Evolutionary conservation across 768 basidiomycete species (phyloP).

Genomic region (Tubosaeta sp.): DNA sequence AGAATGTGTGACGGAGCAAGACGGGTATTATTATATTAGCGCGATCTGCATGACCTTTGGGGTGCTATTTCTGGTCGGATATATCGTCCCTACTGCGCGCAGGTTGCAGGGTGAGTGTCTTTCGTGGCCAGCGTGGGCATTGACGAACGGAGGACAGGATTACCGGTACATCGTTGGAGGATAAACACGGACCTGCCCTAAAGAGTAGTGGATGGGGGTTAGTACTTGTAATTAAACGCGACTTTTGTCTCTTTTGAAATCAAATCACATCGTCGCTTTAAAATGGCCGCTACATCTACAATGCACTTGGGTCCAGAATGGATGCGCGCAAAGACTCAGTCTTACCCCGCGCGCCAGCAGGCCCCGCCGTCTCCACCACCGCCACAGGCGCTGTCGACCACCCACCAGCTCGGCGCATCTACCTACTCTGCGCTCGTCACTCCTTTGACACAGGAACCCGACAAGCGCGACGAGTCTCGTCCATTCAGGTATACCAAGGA

Average conservation of each 20-base stretch:
- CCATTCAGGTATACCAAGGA: conserved; percentile 89
- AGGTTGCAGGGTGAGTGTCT: conserved; percentile 72
- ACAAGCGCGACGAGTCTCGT: conserved; percentile 58
- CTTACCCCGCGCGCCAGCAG: conserved; percentile 44
- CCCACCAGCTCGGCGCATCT: conserved; percentile 58
- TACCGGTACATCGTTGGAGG: conserved; percentile 72
- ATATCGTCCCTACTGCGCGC: conserved; percentile 79
- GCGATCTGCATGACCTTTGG: conserved; percentile 76
- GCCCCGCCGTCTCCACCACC: conserved; percentile 58
- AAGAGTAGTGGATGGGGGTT: conserved; percentile 13
- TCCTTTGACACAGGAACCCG: conserved; percentile 44
- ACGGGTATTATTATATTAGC: conserved; percentile 90
- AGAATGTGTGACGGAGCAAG: conserved; percentile 74
- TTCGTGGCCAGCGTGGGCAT: background rate
- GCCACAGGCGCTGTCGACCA: conserved; percentile 33
- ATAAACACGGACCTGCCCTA: conserved; percentile 43
- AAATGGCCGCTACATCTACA: conserved; percentile 56
- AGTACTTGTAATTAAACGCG: conserved; percentile 16
- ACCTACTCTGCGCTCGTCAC: conserved; percentile 60
- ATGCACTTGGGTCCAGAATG: conserved; percentile 91
- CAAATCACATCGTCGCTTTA: conserved; percentile 18
- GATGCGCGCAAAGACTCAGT: conserved; percentile 79
- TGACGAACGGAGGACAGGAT: conserved; percentile 36
- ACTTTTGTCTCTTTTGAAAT: conserved; percentile 18
- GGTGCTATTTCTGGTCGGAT: conserved; percentile 64